Evolutionary conservation across 2,329 filamentous ascomycete genomes (phyloP).

Genomic region (Exophiala alcalophila): DNA sequence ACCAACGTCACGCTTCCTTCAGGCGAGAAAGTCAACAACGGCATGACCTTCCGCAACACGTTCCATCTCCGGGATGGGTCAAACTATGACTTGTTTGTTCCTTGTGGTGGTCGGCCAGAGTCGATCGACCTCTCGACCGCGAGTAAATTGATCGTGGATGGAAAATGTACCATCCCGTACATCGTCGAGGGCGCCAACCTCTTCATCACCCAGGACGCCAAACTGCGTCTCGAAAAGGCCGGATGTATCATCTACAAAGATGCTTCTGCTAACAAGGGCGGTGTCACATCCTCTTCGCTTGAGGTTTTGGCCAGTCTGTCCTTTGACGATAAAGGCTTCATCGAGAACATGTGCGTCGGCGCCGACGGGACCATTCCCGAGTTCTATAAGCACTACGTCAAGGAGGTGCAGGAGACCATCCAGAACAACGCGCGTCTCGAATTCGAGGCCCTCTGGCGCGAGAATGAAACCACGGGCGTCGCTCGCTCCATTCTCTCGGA

Average conservation of each 20-base stretch:
- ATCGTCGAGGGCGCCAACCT: conserved; percentile 97
- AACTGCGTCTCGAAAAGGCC: conserved; percentile 90
- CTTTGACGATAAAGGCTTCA: conserved; percentile 86
- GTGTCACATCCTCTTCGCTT: conserved; percentile 93
- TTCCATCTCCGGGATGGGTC: conserved; percentile 83
- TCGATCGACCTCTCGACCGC: conserved; percentile 91
- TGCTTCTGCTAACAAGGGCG: conserved; percentile 96
- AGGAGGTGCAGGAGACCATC: conserved; percentile 85
- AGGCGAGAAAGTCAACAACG: conserved; percentile 84
- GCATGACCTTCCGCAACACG: conserved; percentile 93
- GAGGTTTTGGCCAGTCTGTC: conserved; percentile 93
- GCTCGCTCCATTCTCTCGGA: conserved; percentile 86
- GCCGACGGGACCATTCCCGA: conserved; percentile 74
- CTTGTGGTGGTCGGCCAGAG: conserved; percentile 92
- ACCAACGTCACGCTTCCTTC: conserved; percentile 80
- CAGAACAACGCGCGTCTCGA: conserved; percentile 87
- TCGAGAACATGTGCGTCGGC: conserved; percentile 85
- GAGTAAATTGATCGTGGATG: conserved; percentile 81
- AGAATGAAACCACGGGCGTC: conserved; percentile 77
- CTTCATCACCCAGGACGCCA: conserved; percentile 98
- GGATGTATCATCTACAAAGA: conserved; percentile 96
- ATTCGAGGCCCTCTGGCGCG: conserved; percentile 97
- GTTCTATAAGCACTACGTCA: conserved; percentile 93
- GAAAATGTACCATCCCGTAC: conserved; percentile 84
- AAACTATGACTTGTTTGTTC: conserved; percentile 84